Percentiles rank a stretch among this genome's conserved stretches.
Conservation (phyloP, 352 stramenopile genomes). For the Pythium myriotylum region DNA sequence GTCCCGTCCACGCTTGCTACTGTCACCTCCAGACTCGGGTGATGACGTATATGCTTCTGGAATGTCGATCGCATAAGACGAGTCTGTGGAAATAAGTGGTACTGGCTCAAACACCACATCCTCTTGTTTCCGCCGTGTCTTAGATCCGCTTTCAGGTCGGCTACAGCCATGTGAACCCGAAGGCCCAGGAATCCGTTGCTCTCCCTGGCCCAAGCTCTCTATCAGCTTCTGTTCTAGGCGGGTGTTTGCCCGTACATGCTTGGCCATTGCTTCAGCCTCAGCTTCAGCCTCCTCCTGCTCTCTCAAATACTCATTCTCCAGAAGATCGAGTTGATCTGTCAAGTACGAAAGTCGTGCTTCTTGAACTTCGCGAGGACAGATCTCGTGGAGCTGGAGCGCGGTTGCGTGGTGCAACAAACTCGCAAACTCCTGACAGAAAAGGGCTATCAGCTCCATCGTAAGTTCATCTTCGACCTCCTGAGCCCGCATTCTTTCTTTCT, state of each 20-base stretch:
- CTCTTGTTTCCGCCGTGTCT: not conserved
- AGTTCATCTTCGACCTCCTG: slow-evolving; percentile 59
- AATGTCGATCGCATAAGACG: slow-evolving; percentile 59
- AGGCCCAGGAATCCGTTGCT: slow-evolving; percentile 5
- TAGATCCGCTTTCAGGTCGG: not conserved
- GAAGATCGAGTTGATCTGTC: slow-evolving; percentile 41
- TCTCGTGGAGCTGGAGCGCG: slow-evolving; percentile 51
- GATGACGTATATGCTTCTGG: slow-evolving; percentile 1
- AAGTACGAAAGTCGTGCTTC: slow-evolving; percentile 51
- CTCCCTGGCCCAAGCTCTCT: slow-evolving; percentile 28
- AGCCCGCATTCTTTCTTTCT: slow-evolving; percentile 40
- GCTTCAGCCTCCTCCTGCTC: slow-evolving; percentile 37
- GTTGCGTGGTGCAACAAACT: slow-evolving; percentile 57
- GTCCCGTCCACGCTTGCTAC: not conserved
- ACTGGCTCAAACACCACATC: slow-evolving; percentile 14
- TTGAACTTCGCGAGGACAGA: slow-evolving; percentile 51
- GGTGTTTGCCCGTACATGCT: slow-evolving; percentile 11
- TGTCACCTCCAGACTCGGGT: slow-evolving; percentile 2
- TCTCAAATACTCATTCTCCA: slow-evolving; percentile 36
- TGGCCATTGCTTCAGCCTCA: slow-evolving; percentile 28
- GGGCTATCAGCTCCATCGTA: slow-evolving; percentile 51
- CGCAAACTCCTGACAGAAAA: slow-evolving; percentile 61
- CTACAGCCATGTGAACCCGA: slow-evolving; percentile 7
- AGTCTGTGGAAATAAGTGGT: slow-evolving; percentile 50
- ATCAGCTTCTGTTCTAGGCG: slow-evolving; percentile 41